phyloP scores from a whole-genome alignment of 331 rosid genomes.

The Acacia concinna region DNA sequence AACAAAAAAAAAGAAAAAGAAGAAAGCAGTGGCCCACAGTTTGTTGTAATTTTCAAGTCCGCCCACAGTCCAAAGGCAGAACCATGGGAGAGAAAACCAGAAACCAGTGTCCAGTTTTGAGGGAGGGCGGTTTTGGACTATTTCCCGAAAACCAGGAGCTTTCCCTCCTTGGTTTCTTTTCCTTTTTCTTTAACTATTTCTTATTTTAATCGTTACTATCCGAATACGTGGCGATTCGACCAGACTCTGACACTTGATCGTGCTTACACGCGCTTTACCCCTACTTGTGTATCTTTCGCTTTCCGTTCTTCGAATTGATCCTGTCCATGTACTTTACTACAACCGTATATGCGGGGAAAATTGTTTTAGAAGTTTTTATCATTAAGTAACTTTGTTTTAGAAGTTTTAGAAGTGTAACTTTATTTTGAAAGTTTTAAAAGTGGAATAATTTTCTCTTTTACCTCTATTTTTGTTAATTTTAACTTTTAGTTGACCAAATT shows the following conservation, averaged over 20 bases:
- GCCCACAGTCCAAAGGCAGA: conserved; percentile 74
- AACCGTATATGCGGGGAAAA: no score
- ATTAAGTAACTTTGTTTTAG: no score
- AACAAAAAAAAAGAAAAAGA: not conserved
- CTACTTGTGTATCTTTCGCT: not conserved
- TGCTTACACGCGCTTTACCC: conserved; percentile 61
- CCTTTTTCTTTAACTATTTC: not conserved
- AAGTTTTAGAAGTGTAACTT: no score
- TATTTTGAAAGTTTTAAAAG: no score
- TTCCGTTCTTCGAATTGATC: no score
- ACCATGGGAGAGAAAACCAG: conserved; percentile 62
- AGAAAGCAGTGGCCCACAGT: conserved; percentile 60
- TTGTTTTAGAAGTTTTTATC: no score
- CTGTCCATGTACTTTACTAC: no score
- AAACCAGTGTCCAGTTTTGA: conserved; percentile 72
- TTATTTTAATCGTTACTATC: conserved; percentile 4
- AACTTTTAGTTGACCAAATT: no score
- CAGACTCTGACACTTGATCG: conserved; percentile 51
- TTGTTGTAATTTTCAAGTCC: conserved; percentile 30
- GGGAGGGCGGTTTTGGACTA: conserved; percentile 46
- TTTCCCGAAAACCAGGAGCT: conserved; percentile 95
- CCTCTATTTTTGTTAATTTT: no score
- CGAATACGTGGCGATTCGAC: conserved; percentile 90
- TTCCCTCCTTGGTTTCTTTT: not conserved
- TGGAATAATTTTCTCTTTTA: no score